Conservation (phyloP, 2,329 filamentous ascomycete genomes). For the Nemania serpens region DNA sequence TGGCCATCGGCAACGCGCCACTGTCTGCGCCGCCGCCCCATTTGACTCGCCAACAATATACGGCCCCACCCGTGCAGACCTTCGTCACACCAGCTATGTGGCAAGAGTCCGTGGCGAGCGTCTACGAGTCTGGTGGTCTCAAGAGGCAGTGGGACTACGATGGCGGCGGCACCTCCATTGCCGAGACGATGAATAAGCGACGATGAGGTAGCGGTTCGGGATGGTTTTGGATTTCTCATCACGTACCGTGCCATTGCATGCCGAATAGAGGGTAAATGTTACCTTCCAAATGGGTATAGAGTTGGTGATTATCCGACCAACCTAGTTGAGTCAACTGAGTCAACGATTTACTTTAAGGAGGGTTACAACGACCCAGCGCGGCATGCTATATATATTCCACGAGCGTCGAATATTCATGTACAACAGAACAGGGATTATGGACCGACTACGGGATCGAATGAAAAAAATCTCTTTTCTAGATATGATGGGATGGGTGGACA, state of each 20-base stretch:
- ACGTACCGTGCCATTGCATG: not conserved
- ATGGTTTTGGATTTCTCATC: not conserved
- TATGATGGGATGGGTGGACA: not conserved
- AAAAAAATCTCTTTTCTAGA: not conserved
- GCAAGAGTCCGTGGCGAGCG: slow-evolving; percentile 72
- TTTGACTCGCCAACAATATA: slow-evolving; percentile 57
- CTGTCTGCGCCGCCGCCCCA: slow-evolving; percentile 52
- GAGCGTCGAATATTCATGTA: slow-evolving; percentile 1
- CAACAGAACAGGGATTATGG: slow-evolving; percentile 2
- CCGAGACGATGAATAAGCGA: slow-evolving; percentile 39
- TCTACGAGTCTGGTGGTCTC: slow-evolving; percentile 65
- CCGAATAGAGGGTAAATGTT: not conserved
- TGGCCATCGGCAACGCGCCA: slow-evolving; percentile 53
- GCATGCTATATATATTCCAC: not conserved
- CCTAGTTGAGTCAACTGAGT: not conserved
- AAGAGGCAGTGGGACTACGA: slow-evolving; percentile 67
- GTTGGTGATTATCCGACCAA: not conserved
- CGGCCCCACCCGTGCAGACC: slow-evolving; percentile 56
- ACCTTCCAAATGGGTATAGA: slow-evolving; percentile 5
- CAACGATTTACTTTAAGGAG: not conserved
- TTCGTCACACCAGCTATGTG: slow-evolving; percentile 75
- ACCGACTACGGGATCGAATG: slow-evolving; percentile 3
- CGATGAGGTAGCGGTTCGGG: slow-evolving; percentile 30
- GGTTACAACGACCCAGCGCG: not conserved
- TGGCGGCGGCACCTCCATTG: slow-evolving; percentile 36